Conservation (phyloP, 106 monocot species). For the Apostasia ramifera region DNA sequence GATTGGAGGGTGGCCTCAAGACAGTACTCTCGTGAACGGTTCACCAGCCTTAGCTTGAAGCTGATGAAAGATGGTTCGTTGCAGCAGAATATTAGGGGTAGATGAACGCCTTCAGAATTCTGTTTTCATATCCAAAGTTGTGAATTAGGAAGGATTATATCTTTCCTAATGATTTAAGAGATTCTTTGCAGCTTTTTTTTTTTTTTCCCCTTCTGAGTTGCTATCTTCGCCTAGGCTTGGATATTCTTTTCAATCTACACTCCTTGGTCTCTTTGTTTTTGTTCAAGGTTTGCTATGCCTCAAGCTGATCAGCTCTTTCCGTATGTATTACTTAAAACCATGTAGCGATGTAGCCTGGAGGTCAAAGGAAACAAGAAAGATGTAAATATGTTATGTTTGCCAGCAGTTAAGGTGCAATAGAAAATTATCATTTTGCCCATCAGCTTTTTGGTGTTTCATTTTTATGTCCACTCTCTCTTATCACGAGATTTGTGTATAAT, state of each 20-base stretch:
- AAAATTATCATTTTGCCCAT: no score
- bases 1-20: constrained; percentile 81
- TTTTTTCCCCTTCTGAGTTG: not conserved
- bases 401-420: no score
- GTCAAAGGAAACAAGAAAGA: no score
- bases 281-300: not conserved
- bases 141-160: no score
- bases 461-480: no score
- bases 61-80: constrained; percentile 55
- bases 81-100: constrained; percentile 12
- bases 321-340: no score
- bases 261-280: not conserved
- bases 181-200: not conserved
- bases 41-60: constrained; percentile 48
- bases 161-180: not conserved
- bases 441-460: no score
- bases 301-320: no score
- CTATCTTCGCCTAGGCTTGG: not conserved
- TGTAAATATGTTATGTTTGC: no score
- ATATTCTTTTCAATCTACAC: not conserved
- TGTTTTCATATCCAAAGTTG: no score
- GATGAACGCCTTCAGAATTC: not conserved
- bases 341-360: no score
- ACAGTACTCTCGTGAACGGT: constrained; percentile 65
- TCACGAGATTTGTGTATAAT: no score